Evolutionary conservation across 2,329 filamentous ascomycete species (phyloP).

Genomic region (Curvularia eragrostidis): DNA sequence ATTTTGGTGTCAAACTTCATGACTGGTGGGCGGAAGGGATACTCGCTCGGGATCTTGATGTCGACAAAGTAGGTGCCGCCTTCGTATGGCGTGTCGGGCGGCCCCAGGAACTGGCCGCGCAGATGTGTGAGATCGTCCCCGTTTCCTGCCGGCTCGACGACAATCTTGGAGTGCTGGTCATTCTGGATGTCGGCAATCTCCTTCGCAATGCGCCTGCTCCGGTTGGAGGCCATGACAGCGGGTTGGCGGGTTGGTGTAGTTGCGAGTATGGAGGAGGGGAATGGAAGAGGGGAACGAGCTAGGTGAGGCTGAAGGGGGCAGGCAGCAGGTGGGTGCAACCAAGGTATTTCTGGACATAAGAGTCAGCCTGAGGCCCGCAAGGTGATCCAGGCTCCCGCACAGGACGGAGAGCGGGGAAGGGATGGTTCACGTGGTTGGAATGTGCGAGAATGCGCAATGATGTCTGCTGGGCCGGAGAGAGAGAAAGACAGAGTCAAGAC

Average conservation of each 20-base stretch:
- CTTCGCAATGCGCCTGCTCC: slow-evolving; percentile 70
- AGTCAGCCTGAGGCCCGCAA: slow-evolving; percentile 19
- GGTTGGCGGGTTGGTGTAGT: slow-evolving; percentile 5
- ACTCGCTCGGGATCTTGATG: slow-evolving; percentile 84
- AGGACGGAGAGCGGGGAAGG: slow-evolving; percentile 8
- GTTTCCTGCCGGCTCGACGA: slow-evolving; percentile 67
- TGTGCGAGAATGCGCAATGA: neutral
- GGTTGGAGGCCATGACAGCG: slow-evolving; percentile 61
- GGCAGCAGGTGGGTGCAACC: slow-evolving; percentile 15
- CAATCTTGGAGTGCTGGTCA: slow-evolving; percentile 80
- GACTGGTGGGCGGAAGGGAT: slow-evolving; percentile 88
- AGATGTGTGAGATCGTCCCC: slow-evolving; percentile 80
- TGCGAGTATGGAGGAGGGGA: slow-evolving; percentile 4
- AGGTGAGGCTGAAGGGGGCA: slow-evolving; percentile 5
- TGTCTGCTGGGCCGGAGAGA: neutral
- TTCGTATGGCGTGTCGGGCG: slow-evolving; percentile 91
- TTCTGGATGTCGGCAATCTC: slow-evolving; percentile 76
- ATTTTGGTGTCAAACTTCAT: slow-evolving; percentile 94
- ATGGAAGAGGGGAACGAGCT: slow-evolving; percentile 6
- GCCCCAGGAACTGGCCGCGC: slow-evolving; percentile 81
- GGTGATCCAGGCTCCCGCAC: slow-evolving; percentile 5
- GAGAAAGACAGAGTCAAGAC: neutral
- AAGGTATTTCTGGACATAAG: slow-evolving; percentile 11
- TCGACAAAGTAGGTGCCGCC: slow-evolving; percentile 83
- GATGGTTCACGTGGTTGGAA: slow-evolving; percentile 25